Base-by-base conservation (phyloP, 1,284 basidiomycete genomes). In the Trichosporon sp. region DNA sequence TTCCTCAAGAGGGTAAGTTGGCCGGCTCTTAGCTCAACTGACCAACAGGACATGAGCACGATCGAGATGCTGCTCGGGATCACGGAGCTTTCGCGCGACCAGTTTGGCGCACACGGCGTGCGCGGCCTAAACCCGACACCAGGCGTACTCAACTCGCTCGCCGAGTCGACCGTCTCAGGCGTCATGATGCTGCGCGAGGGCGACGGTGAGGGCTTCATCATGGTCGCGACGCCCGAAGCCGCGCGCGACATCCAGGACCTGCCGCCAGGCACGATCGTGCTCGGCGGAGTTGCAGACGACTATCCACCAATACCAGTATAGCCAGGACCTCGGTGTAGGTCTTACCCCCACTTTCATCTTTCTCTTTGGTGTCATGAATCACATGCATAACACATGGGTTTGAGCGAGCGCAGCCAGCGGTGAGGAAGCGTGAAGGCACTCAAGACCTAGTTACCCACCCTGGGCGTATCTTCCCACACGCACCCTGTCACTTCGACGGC, bases 121-220 rank as follows among this genome's bases (percentile, higher is more conserved):
- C 71, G 78, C 14, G 78, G 78, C n/a, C 68, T 79, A 26, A 74
- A 79, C 68, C 78, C 78, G 35, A 76, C 75, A 0, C 76, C 74
- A n/a, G 78, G 77, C 12, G 59, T 76, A 10, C 68, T 76, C 37
- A 79, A 79, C 67, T 68, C 73, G 48, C 71, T 79, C 14, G 72
- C 77, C 2, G 78, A 79, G 67, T 75, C 74, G 4, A 68, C 69
- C 4, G 73, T 77, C n/a, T 46, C 71, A 6, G 78, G 78, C 3
- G 72, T 79, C 2, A 75, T 77, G 6, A 78, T 76, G 51, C 66
- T 79, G 14, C 75, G 76, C 32, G 75, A 78, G 68, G 61, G 71
- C 19, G 77, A 77, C 38, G 78, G 76, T 7, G 59, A 63, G 16
- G 59, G 59, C 2, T 63, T 63, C 32, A 70, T 78, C 10, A 68